phyloP scores from a whole-genome alignment of 371 early-diverging fungal species.

The Haplosporangium sp. region DNA sequence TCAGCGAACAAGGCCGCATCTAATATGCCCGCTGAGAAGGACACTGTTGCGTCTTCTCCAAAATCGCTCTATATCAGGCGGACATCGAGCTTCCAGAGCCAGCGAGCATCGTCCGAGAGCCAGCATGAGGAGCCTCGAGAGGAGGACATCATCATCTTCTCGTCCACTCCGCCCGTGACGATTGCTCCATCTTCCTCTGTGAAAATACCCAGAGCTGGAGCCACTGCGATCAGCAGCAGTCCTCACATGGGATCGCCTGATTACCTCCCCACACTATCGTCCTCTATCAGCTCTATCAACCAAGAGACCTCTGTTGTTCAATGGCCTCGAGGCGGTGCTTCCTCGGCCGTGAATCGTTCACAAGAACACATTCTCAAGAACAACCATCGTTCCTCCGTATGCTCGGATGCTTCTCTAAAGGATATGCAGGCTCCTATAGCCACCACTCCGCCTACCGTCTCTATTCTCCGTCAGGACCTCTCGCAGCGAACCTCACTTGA shows the following conservation, averaged over 20 bases:
- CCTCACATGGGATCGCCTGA: slow-evolving; percentile 47
- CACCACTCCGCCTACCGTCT: slow-evolving; percentile 36
- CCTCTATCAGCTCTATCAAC: slow-evolving; percentile 20
- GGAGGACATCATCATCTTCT: slow-evolving; percentile 54
- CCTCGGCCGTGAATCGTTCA: slow-evolving; percentile 45
- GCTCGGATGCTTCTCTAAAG: slow-evolving; percentile 47
- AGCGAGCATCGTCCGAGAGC: slow-evolving; percentile 15
- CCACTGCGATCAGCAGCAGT: slow-evolving; percentile 2
- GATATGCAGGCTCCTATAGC: slow-evolving; percentile 31
- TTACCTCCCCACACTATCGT: slow-evolving; percentile 7
- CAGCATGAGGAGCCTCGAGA: slow-evolving; percentile 13
- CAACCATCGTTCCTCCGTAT: slow-evolving; percentile 33
- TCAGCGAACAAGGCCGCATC: no score
- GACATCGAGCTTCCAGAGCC: slow-evolving; percentile 43
- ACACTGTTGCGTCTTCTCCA: slow-evolving; percentile 12
- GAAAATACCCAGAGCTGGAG: slow-evolving; percentile 24
- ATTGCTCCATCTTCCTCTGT: slow-evolving; percentile 30
- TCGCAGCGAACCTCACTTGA: slow-evolving; percentile 23
- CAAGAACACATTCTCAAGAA: slow-evolving; percentile 46
- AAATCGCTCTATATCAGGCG: slow-evolving; percentile 33
- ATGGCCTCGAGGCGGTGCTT: slow-evolving; percentile 45
- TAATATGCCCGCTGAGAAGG: not conserved
- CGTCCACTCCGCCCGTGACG: slow-evolving; percentile 45
- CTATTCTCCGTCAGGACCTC: slow-evolving; percentile 16
- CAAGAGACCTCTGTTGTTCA: slow-evolving; percentile 45